Evolutionary conservation across 768 basidiomycete genomes (phyloP).

Genomic region (Serpula lacrymans): DNA sequence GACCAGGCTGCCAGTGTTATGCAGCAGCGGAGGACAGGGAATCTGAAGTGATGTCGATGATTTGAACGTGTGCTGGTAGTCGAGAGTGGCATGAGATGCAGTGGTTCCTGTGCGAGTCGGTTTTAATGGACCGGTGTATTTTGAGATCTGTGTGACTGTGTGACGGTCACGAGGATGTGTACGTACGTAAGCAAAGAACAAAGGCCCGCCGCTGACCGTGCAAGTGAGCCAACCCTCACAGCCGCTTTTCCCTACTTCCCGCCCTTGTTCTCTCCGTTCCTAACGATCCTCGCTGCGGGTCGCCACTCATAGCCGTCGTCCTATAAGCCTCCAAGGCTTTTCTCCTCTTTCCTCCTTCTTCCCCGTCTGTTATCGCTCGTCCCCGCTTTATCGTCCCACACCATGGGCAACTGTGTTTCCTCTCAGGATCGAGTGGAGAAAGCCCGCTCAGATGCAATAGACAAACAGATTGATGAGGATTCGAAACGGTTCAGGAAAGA

Average conservation of each 20-base stretch:
- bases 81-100: too few relatives aligned
- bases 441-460: conserved; percentile 69
- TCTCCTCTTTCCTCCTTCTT: neutral
- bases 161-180: too few relatives aligned
- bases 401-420: conserved; percentile 72
- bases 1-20: too few relatives aligned
- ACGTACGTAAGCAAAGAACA: too few relatives aligned
- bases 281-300: neutral
- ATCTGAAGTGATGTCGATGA: too few relatives aligned
- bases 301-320: neutral
- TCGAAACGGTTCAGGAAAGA: conserved; percentile 76
- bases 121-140: too few relatives aligned
- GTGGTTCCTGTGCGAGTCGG: too few relatives aligned
- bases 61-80: too few relatives aligned
- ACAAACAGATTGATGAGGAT: conserved; percentile 85
- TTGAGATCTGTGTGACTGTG: too few relatives aligned
- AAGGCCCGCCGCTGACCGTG: conserved; percentile 1
- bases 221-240: neutral
- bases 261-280: too few relatives aligned
- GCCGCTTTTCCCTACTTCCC: too few relatives aligned
- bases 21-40: too few relatives aligned
- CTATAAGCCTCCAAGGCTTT: neutral
- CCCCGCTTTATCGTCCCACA: neutral
- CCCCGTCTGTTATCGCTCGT: neutral
- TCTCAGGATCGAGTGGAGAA: conserved; percentile 54